A percentile compares a stretch with the other conserved stretches of the same genome.
These are phyloP conservation scores for Hygrophoropsis aurantiaca DNA, from an alignment of 768 basidiomycete species.

Conservation along the genomic window DNA sequence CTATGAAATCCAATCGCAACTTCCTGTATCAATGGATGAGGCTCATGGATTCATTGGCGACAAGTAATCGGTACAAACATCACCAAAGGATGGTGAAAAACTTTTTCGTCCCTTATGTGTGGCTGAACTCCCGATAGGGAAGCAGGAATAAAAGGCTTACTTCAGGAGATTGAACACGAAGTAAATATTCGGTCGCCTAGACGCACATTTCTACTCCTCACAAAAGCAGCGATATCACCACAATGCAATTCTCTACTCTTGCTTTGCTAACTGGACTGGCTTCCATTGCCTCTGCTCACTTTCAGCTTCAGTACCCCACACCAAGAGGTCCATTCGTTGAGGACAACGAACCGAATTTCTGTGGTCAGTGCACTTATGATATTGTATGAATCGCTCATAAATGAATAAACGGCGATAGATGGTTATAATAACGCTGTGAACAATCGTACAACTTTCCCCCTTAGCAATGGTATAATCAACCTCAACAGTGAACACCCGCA, in stretches of 20 bases:
- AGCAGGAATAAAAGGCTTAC: no score
- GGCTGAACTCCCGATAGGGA: no score
- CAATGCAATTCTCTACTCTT: constrained; percentile 36
- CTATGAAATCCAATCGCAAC: no score
- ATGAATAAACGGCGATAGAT: constrained; percentile 43
- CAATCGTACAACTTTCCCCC: constrained; percentile 69
- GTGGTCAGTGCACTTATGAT: constrained; percentile 48
- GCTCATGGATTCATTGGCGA: no score
- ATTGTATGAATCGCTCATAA: background rate
- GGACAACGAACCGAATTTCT: constrained; percentile 57
- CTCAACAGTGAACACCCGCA: constrained; percentile 64
- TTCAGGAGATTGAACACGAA: no score
- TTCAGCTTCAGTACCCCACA: constrained; percentile 73
- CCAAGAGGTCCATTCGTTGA: constrained; percentile 72
- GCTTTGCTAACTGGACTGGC: constrained; percentile 38
- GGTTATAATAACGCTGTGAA: constrained; percentile 53
- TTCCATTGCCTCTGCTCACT: constrained; percentile 63
- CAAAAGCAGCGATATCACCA: background rate
- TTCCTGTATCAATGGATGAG: no score
- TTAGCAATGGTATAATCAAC: constrained; percentile 58
- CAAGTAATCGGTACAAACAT: constrained; percentile 15
- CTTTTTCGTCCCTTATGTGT: constrained; percentile 2
- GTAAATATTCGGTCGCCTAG: no score
- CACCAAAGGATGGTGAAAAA: constrained; percentile 19
- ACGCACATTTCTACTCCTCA: no score